phyloP scores from a whole-genome alignment of 2,329 filamentous ascomycete species.

The Fusarium compactum region DNA sequence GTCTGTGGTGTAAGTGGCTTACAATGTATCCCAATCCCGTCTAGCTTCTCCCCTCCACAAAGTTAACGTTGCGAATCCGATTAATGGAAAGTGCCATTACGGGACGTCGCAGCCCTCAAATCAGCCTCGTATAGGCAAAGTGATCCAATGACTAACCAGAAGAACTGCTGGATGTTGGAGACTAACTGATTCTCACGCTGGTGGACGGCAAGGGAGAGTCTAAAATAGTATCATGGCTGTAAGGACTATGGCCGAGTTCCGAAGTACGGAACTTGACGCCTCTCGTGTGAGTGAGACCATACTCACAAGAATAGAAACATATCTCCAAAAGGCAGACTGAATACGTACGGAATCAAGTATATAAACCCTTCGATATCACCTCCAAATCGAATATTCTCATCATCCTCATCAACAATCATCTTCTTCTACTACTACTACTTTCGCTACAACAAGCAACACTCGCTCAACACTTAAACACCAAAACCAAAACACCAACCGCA shows the following conservation, averaged over 20 bases:
- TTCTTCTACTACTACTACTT: constrained; percentile 7
- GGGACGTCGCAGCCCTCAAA: not conserved
- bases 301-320: constrained; percentile 27
- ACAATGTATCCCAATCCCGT: not conserved
- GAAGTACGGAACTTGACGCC: constrained; percentile 1
- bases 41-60: constrained; percentile 7
- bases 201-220: not conserved
- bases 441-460: constrained; percentile 21
- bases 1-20: constrained; percentile 30
- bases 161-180: not conserved
- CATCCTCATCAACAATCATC: constrained; percentile 30
- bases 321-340: not conserved
- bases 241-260: constrained; percentile 3
- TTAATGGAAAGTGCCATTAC: not conserved
- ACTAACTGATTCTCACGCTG: not conserved
- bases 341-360: constrained; percentile 1
- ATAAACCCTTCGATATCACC: constrained; percentile 19
- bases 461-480: constrained; percentile 11
- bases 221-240: constrained; percentile 12
- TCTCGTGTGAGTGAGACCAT: constrained; percentile 26
- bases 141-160: not conserved
- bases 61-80: constrained; percentile 23
- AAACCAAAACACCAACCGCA: constrained; percentile 15
- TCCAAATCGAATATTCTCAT: constrained; percentile 4
- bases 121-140: constrained; percentile 25